These are phyloP conservation scores for Mycena venus DNA, from an alignment of 768 basidiomycete species.

Conservation along the genomic window DNA sequence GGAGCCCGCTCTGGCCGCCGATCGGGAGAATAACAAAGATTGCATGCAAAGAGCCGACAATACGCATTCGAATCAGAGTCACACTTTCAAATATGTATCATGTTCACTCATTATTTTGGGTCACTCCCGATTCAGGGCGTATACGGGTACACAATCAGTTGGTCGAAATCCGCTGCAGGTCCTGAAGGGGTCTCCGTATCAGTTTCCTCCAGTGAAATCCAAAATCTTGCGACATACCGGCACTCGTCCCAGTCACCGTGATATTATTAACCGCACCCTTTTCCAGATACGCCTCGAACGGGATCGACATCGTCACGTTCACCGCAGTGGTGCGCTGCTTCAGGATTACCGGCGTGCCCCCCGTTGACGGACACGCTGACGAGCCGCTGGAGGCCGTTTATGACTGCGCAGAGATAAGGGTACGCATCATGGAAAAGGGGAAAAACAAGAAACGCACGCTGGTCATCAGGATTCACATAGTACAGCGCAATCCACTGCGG, in stretches of 20 bases:
- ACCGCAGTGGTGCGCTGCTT: slow-evolving; percentile 25
- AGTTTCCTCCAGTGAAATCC: not conserved
- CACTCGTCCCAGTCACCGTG: slow-evolving; percentile 23
- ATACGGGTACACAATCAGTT: slow-evolving; percentile 22
- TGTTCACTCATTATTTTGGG: not conserved
- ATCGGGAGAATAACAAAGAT: slow-evolving; percentile 7
- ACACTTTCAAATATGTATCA: slow-evolving; percentile 1
- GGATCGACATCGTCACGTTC: slow-evolving; percentile 26
- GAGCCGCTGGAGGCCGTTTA: slow-evolving; percentile 26
- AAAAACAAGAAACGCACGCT: slow-evolving; percentile 15
- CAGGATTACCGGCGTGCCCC: slow-evolving; percentile 17
- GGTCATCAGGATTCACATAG: slow-evolving; percentile 28
- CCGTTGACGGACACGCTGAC: slow-evolving; percentile 24
- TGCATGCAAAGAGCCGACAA: slow-evolving; percentile 2
- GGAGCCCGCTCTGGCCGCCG: not conserved
- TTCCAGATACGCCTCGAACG: slow-evolving; percentile 22
- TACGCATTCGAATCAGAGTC: slow-evolving; percentile 5
- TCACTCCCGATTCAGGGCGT: slow-evolving; percentile 18
- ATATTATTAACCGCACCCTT: slow-evolving; percentile 25
- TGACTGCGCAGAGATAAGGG: slow-evolving; percentile 2
- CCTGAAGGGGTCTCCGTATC: slow-evolving; percentile 6
- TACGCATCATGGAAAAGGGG: slow-evolving; percentile 3
- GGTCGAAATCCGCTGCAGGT: slow-evolving; percentile 28
- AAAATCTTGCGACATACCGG: slow-evolving; percentile 13
- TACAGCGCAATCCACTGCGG: slow-evolving; percentile 24